A percentile compares a stretch with the other conserved stretches of the same genome.
Conservation (phyloP, 257 asterid genomes). For the Solanum verrucosum region DNA sequence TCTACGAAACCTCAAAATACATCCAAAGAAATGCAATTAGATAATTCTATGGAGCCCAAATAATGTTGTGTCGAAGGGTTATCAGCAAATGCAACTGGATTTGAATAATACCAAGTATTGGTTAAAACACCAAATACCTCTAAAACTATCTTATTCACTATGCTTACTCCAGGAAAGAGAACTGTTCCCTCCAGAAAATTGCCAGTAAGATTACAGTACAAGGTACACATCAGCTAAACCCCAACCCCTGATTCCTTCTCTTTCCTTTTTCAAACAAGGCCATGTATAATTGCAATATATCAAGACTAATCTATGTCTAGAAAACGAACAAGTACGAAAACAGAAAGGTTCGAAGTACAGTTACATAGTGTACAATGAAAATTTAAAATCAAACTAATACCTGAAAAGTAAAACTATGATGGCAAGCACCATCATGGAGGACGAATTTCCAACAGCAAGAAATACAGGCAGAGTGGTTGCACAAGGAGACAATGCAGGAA, state of each 20-base stretch:
- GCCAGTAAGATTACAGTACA: background rate
- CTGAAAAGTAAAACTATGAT: slow-evolving; percentile 85
- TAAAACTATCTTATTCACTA: background rate
- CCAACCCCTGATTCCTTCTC: background rate
- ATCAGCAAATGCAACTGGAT: background rate
- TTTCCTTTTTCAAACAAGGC: background rate
- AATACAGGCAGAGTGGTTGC: slow-evolving; percentile 98
- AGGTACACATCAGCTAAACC: background rate
- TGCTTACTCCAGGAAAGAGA: background rate
- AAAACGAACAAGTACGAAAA: background rate
- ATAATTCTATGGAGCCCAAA: background rate
- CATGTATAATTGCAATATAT: background rate
- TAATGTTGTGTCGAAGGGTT: background rate
- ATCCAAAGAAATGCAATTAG: background rate
- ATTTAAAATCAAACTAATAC: slow-evolving; percentile 20
- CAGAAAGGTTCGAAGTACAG: background rate
- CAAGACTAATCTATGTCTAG: background rate
- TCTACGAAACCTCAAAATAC: background rate
- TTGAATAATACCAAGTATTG: background rate
- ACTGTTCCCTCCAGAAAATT: background rate
- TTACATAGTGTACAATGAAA: background rate
- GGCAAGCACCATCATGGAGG: slow-evolving; percentile 95
- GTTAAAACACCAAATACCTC: background rate
- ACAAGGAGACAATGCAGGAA: slow-evolving; percentile 94
- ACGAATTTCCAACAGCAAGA: slow-evolving; percentile 95